Evolutionary conservation across 2,329 filamentous ascomycete genomes (phyloP).

Genomic region (Aspergillus versicolor): DNA sequence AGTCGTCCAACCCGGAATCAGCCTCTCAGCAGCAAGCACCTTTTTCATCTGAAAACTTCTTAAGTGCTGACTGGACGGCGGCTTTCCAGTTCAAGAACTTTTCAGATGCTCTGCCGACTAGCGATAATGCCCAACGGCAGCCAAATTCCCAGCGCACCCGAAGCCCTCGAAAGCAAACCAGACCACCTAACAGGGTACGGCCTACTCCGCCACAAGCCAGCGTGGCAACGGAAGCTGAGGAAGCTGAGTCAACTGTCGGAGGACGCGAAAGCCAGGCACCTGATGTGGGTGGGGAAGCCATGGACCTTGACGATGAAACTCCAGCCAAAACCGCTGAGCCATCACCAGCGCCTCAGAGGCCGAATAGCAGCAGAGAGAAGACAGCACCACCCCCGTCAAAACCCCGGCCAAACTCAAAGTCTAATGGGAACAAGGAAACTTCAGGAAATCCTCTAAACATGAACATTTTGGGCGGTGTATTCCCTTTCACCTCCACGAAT

Average conservation of each 20-base stretch:
- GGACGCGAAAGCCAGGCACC: constrained; percentile 16
- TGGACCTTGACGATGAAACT: constrained; percentile 47
- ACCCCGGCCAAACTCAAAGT: constrained; percentile 9
- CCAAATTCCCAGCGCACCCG: constrained; percentile 27
- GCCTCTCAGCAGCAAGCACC: constrained; percentile 28
- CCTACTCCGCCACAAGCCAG: constrained; percentile 33
- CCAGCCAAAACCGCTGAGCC: constrained; percentile 17
- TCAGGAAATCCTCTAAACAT: constrained; percentile 43
- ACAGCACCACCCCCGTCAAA: constrained; percentile 14
- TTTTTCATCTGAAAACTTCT: constrained; percentile 38
- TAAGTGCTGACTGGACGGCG: constrained; percentile 39
- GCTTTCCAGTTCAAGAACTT: constrained; percentile 37
- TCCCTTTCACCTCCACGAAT: constrained; percentile 49
- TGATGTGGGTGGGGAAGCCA: constrained; percentile 37
- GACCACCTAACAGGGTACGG: constrained; percentile 27
- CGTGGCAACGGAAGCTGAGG: constrained; percentile 41
- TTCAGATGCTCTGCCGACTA: constrained; percentile 33
- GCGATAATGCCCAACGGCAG: constrained; percentile 26
- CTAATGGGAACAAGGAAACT: constrained; percentile 8
- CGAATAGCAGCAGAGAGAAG: constrained; percentile 7
- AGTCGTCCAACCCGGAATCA: constrained; percentile 19
- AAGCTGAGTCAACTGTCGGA: constrained; percentile 33
- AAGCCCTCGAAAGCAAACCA: constrained; percentile 36
- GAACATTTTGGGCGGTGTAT: constrained; percentile 50
- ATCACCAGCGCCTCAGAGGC: constrained; percentile 8